Percentiles rank a stretch among this genome's conserved stretches.
These are phyloP conservation scores for Nemania bipapillata DNA, from an alignment of 2,329 filamentous ascomycete species.

Conservation along the genomic window DNA sequence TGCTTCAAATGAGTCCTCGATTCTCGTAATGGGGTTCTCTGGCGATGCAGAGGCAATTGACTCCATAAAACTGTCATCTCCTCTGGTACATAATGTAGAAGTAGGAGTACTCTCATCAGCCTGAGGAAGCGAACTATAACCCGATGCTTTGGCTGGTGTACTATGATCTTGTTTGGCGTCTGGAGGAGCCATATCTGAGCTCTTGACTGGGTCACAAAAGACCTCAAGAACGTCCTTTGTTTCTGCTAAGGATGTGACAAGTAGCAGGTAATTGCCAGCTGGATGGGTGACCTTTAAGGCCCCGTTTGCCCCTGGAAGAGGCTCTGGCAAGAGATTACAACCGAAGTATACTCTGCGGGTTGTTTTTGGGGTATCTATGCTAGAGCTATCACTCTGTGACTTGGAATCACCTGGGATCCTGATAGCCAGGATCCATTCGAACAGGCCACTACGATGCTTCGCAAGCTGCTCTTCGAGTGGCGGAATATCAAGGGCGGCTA, in stretches of 20 bases:
- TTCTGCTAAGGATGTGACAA: constrained; percentile 50
- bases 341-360: constrained; percentile 58
- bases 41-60: constrained; percentile 52
- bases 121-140: constrained; percentile 21
- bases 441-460: constrained; percentile 49
- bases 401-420: constrained; percentile 30
- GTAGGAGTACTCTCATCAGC: constrained; percentile 35
- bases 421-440: constrained; percentile 50
- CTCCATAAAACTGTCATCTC: constrained; percentile 52
- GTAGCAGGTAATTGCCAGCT: constrained; percentile 58
- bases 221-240: constrained; percentile 43
- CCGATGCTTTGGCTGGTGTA: constrained; percentile 37
- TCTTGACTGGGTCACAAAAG: constrained; percentile 25
- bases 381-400: constrained; percentile 33
- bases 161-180: constrained; percentile 30
- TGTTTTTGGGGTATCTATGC: constrained; percentile 27
- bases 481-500: constrained; percentile 45
- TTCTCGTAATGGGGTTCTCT: constrained; percentile 56
- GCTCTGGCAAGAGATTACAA: constrained; percentile 63
- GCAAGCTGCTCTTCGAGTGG: constrained; percentile 48
- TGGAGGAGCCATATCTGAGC: constrained; percentile 41
- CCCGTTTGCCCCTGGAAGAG: constrained; percentile 45
- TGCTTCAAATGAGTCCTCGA: constrained; percentile 72
- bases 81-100: constrained; percentile 48
- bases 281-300: constrained; percentile 40